Conservation (phyloP, 306 rosid genomes). For the Quercus cerris region DNA sequence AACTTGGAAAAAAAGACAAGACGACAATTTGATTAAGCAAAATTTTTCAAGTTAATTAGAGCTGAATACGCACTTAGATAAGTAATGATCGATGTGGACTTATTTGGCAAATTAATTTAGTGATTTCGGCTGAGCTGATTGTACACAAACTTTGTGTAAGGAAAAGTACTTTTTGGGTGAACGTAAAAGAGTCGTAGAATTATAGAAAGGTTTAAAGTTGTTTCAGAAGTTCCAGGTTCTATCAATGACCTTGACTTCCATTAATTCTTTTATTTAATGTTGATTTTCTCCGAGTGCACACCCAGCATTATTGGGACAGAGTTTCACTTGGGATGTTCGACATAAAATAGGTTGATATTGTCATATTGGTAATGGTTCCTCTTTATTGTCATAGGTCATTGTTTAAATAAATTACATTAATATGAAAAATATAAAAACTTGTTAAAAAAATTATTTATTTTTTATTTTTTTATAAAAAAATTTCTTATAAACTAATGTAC, state of each 20-base stretch:
- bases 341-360: too few species aligned
- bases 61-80: too few species aligned
- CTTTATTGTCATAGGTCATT: not conserved
- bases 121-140: not conserved
- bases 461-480: too few species aligned
- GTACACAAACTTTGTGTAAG: not conserved
- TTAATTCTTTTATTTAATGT: not conserved
- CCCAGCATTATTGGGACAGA: not conserved
- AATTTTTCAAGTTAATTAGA: too few species aligned
- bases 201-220: not conserved
- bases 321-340: not conserved
- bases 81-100: too few species aligned
- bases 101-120: not conserved
- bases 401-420: not conserved
- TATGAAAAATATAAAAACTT: too few species aligned
- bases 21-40: too few species aligned
- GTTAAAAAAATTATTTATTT: too few species aligned
- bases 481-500: too few species aligned
- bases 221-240: not conserved
- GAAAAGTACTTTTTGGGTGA: not conserved
- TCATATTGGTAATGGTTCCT: too few species aligned
- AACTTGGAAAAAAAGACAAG: too few species aligned
- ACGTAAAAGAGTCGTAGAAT: not conserved
- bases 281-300: not conserved
- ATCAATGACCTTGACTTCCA: not conserved